phyloP scores from a whole-genome alignment of 768 basidiomycete genomes.

The Hebeloma cylindrosporum region DNA sequence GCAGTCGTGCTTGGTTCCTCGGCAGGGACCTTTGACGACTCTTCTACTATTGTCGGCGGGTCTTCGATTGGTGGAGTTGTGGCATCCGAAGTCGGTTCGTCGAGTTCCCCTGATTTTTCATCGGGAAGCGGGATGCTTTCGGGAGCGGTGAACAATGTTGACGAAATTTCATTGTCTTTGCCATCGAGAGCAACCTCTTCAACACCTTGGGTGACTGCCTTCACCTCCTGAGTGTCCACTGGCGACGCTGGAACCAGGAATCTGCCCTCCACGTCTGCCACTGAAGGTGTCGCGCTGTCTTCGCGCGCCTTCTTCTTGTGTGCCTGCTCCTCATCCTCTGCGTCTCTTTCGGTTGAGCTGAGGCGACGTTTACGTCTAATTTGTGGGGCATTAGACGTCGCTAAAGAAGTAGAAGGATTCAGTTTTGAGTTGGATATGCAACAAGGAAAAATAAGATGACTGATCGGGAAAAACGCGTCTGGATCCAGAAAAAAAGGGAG shows the following conservation, averaged over 20 bases:
- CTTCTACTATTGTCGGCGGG: not conserved
- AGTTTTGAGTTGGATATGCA: constrained; percentile 6
- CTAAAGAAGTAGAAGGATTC: constrained; percentile 34
- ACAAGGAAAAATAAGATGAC: constrained; percentile 8
- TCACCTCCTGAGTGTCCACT: constrained; percentile 53
- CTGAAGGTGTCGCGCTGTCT: constrained; percentile 37
- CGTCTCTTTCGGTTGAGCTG: constrained; percentile 47
- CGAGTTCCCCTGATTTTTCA: constrained; percentile 38
- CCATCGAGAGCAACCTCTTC: constrained; percentile 65
- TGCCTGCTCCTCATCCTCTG: constrained; percentile 40
- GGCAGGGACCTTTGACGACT: not conserved
- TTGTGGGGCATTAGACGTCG: constrained; percentile 73
- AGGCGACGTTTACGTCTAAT: constrained; percentile 66
- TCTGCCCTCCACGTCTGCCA: constrained; percentile 22
- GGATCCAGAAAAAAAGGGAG: constrained; percentile 14
- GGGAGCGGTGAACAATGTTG: constrained; percentile 27
- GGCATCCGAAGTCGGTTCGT: constrained; percentile 27
- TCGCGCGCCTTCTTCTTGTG: constrained; percentile 47
- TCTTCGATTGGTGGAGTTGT: constrained; percentile 21
- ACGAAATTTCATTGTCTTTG: constrained; percentile 43
- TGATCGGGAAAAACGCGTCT: constrained; percentile 26
- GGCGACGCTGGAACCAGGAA: constrained; percentile 28
- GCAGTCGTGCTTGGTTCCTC: constrained; percentile 4
- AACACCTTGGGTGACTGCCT: constrained; percentile 71
- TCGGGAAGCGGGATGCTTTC: constrained; percentile 41